A percentile compares a stretch with the other conserved stretches of the same genome.
Conservation (phyloP, 2,329 filamentous ascomycete species). For the Nannizziopsis barbatae region DNA sequence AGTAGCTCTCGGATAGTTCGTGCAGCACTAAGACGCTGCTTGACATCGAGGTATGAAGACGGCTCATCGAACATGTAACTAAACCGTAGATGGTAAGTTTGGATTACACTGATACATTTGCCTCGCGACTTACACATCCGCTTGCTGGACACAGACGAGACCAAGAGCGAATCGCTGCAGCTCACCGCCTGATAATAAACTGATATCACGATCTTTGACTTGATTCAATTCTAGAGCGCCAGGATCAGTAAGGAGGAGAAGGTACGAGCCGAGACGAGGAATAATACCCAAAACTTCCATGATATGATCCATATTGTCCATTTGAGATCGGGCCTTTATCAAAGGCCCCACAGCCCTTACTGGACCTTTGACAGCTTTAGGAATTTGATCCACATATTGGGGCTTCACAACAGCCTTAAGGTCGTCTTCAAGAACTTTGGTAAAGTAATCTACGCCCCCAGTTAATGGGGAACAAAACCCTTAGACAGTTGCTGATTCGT, state of each 20-base stretch:
- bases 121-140: constrained; percentile 57
- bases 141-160: constrained; percentile 87
- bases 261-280: neutral
- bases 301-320: constrained; percentile 72
- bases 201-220: constrained; percentile 84
- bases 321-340: constrained; percentile 62
- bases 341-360: constrained; percentile 70
- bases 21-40: constrained; percentile 89
- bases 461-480: neutral
- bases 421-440: constrained; percentile 92
- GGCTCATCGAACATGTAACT: constrained; percentile 99
- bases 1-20: constrained; percentile 86
- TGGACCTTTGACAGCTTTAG: constrained; percentile 73
- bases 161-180: constrained; percentile 96
- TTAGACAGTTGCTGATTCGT: neutral
- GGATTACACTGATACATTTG: neutral
- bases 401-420: constrained; percentile 97
- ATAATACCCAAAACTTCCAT: constrained; percentile 58
- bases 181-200: constrained; percentile 87
- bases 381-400: constrained; percentile 98
- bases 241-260: constrained; percentile 3
- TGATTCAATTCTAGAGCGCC: constrained; percentile 58
- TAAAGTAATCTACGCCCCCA: constrained; percentile 66
- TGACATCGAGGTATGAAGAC: constrained; percentile 97
- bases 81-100: neutral